Evolutionary conservation across 2,329 filamentous ascomycete genomes (phyloP).

Genomic region (Chaetomium strumarium): DNA sequence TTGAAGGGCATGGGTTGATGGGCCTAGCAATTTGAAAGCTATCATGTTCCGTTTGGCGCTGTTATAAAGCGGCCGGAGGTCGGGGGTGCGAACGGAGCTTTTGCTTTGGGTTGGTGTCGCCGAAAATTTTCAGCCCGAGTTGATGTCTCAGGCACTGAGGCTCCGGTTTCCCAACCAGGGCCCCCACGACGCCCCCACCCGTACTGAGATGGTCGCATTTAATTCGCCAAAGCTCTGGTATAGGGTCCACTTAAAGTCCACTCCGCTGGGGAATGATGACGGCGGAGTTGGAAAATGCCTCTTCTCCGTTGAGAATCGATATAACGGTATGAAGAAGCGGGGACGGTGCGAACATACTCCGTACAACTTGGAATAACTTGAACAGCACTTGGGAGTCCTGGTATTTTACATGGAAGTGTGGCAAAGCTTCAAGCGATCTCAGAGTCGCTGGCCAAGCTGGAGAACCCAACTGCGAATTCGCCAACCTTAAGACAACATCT

Average conservation of each 20-base stretch:
- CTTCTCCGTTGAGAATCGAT: background rate
- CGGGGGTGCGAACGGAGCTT: constrained; percentile 14
- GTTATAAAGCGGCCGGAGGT: constrained; percentile 8
- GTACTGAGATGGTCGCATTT: constrained; percentile 9
- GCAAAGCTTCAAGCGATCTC: too few relatives aligned
- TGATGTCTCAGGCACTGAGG: constrained; percentile 26
- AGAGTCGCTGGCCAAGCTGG: too few relatives aligned
- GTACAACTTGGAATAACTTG: too few relatives aligned
- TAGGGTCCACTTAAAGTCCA: constrained; percentile 9
- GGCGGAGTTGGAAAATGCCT: constrained; percentile 11
- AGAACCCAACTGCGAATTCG: too few relatives aligned
- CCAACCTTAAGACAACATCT: too few relatives aligned
- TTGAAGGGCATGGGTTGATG: background rate
- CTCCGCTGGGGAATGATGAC: constrained; percentile 17
- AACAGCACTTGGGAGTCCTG: too few relatives aligned
- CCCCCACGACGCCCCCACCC: constrained; percentile 27
- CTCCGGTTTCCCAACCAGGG: constrained; percentile 16
- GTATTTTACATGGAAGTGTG: too few relatives aligned
- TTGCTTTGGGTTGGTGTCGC: constrained; percentile 12
- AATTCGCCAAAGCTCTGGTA: constrained; percentile 9
- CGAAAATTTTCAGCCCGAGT: constrained; percentile 24
- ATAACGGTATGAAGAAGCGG: background rate
- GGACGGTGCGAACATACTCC: too few relatives aligned
- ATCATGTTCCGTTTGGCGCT: constrained; percentile 10
- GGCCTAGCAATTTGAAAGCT: constrained; percentile 9